phyloP scores from a whole-genome alignment of 345 rosid species.

The Salix viminalis region DNA sequence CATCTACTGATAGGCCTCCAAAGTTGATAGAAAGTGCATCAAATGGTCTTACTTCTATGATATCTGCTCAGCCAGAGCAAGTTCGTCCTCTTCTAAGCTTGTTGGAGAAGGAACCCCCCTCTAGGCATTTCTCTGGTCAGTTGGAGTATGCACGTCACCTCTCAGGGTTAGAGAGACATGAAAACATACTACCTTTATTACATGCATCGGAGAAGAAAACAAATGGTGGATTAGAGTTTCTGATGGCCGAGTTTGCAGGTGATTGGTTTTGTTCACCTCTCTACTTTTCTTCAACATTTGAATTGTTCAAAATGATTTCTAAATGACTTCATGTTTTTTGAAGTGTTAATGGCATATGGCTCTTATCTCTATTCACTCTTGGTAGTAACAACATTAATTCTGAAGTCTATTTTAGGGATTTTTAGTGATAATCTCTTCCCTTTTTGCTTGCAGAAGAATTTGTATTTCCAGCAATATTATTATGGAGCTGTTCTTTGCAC shows the following conservation, averaged over 20 bases:
- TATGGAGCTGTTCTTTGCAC: background rate
- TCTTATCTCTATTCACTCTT: background rate
- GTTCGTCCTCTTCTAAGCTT: slow-evolving; percentile 96
- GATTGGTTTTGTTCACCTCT: slow-evolving; percentile 9
- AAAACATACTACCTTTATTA: slow-evolving; percentile 77
- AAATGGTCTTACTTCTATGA: slow-evolving; percentile 48
- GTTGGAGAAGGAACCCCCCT: slow-evolving; percentile 97
- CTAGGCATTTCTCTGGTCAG: slow-evolving; percentile 80
- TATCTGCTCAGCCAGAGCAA: slow-evolving; percentile 59
- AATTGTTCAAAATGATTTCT: background rate
- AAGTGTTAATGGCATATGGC: background rate
- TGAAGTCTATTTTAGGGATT: background rate
- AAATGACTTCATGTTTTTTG: background rate
- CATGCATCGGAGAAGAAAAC: slow-evolving; percentile 89
- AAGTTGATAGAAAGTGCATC: slow-evolving; percentile 59
- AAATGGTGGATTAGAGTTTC: slow-evolving; percentile 84
- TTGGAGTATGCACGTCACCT: slow-evolving; percentile 74
- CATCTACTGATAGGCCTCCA: slow-evolving; percentile 69
- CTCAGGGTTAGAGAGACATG: slow-evolving; percentile 88
- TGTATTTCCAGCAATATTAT: background rate
- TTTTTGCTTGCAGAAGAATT: background rate
- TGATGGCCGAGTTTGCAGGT: slow-evolving; percentile 99
- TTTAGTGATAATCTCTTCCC: background rate
- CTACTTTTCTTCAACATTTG: background rate
- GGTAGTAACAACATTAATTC: background rate